A percentile compares a stretch with the other conserved stretches of the same genome.
Conservation (phyloP, 1,139 yeast genomes). For the Waltiozyma sp. region DNA sequence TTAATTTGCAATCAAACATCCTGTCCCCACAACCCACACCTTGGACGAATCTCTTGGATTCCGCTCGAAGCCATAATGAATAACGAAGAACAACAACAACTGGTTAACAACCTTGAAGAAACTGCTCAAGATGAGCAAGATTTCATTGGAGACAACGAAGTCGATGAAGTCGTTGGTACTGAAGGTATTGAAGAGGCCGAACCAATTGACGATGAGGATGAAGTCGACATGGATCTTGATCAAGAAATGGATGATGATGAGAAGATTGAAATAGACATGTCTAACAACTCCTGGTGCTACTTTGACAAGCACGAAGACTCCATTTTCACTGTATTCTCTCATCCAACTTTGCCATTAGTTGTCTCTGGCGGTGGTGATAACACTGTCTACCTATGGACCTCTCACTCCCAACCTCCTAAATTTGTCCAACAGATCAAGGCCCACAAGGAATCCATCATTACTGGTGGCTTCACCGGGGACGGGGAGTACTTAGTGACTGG, state of each 20-base stretch:
- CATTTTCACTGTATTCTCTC: constrained; percentile 64
- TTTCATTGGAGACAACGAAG: constrained; percentile 13
- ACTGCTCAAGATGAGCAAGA: constrained; percentile 8
- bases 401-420: constrained; percentile 74
- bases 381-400: constrained; percentile 82
- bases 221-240: constrained; percentile 24
- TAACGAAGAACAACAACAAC: constrained; percentile 1
- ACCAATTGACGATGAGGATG: constrained; percentile 25
- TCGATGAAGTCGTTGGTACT: constrained; percentile 17
- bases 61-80: constrained; percentile 7
- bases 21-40: background rate
- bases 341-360: constrained; percentile 73
- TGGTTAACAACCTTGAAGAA: constrained; percentile 1
- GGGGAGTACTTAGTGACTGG: constrained; percentile 79
- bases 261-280: constrained; percentile 54
- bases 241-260: constrained; percentile 26
- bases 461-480: constrained; percentile 74
- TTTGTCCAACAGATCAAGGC: constrained; percentile 64
- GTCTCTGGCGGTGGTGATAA: constrained; percentile 91
- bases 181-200: constrained; percentile 12
- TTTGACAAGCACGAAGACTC: constrained; percentile 86
- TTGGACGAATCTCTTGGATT: too few species aligned
- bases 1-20: background rate
- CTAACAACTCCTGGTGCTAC: constrained; percentile 81
- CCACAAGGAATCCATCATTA: constrained; percentile 79